Percentiles rank a stretch among this genome's conserved stretches.
Evolutionary conservation across 2,329 filamentous ascomycete species (phyloP).

Genomic region (Penicillium sp.): DNA sequence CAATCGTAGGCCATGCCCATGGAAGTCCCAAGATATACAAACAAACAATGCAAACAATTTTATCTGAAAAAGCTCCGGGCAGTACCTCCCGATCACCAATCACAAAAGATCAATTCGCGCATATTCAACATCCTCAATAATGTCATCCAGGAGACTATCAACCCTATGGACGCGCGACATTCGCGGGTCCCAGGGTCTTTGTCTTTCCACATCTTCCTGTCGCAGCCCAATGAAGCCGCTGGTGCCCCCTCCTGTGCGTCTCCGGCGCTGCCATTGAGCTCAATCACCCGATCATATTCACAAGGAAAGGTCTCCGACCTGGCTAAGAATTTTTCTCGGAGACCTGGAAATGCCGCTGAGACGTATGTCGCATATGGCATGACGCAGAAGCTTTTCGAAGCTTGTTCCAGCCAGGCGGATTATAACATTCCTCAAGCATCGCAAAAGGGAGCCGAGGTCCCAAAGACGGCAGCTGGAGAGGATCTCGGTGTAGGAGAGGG

Average conservation of each 20-base stretch:
- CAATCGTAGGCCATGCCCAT: too few species aligned
- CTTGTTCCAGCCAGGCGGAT: conserved; percentile 67
- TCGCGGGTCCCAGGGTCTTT: conserved; percentile 12
- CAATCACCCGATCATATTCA: conserved; percentile 8
- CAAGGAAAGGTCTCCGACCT: conserved; percentile 27
- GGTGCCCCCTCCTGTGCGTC: background rate
- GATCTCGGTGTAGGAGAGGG: conserved; percentile 72
- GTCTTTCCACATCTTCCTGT: conserved; percentile 20
- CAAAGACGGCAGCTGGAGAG: conserved; percentile 71
- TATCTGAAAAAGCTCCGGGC: conserved; percentile 17
- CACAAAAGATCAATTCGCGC: conserved; percentile 8
- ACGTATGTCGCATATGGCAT: conserved; percentile 76
- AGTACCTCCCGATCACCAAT: conserved; percentile 13
- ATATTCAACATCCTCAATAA: conserved; percentile 13
- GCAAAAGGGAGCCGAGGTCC: conserved; percentile 63
- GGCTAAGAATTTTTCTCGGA: conserved; percentile 31
- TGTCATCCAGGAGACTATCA: conserved; percentile 23
- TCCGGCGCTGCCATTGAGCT: background rate
- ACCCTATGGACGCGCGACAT: conserved; percentile 21
- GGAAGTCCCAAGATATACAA: background rate
- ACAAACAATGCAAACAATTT: conserved; percentile 34
- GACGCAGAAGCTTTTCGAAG: conserved; percentile 73
- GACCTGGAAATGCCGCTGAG: conserved; percentile 48
- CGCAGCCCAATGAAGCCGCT: background rate
- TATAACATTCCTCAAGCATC: conserved; percentile 70